Base-by-base conservation (phyloP, 148 eudicot genomes). In the Polygonum maritimum region DNA sequence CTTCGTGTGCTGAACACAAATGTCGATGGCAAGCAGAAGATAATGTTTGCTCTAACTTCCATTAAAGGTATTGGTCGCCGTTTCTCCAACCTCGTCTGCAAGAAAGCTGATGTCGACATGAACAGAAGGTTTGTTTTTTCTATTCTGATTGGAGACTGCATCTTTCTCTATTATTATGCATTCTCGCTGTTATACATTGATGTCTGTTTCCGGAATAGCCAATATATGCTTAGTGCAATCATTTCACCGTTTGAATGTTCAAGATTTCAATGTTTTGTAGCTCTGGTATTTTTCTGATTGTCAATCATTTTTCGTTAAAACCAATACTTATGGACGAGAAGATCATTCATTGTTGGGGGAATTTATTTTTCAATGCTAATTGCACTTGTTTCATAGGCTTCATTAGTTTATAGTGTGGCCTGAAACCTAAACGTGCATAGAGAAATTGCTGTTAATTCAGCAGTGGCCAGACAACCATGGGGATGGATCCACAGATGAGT, bases 61-160 rank as follows among this genome's bases (percentile, higher is more conserved):
- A 92, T 92, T 80, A 92, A 92, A 79, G 97, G 97, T 87, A 88
- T 92, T 67, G 97, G 97, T 11, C 94, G 97, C 22, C 97, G 97
- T 78, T 92, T 85, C 77, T 85, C 97, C 69, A 92, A 92, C 77
- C 87, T 92, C 40, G 91, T 91, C 54, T 92, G 97, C 80, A 92
- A 92, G 85, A 92, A 92, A 47, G 97, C 94, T 57, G 97, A 92
- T 48, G 74, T 92, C 49, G 94, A 92, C 87, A 90, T 90, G 94
- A 92, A 90, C 89, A 92, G 90, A 69, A 90, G 97, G 97, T 92
- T 10, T 69, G 73, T 13, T 69, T 52, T 13, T 69, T 52, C 0
- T 0, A 21, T 19, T 9, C 63, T 40, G 26, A 54, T 60, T 21
- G 39, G 13, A 36, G 47, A 15, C n/a, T 31, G 16, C 39, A 40